Conservation (phyloP, 139 green algal genomes). For the Deuterostichococcus epilithicus region DNA sequence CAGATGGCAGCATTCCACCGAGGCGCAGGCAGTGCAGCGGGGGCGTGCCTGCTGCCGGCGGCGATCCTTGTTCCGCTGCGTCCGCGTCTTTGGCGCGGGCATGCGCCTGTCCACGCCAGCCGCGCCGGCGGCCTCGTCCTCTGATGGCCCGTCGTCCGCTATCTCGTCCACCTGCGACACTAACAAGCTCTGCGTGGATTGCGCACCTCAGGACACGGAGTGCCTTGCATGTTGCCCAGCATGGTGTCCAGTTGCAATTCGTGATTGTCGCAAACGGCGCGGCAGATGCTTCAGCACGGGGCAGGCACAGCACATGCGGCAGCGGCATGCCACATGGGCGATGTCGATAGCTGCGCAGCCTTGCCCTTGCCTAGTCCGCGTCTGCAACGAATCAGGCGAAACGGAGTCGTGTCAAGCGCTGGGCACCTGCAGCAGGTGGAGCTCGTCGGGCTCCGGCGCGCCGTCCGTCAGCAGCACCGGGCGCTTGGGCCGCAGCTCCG, state of each 20-base stretch:
- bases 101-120: background rate
- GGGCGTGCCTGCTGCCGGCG: constrained; percentile 11
- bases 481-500: constrained; percentile 29
- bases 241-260: no score
- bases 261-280: no score
- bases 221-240: no score
- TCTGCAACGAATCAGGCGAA: no score
- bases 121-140: background rate
- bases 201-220: no score
- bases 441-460: constrained; percentile 33
- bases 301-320: no score
- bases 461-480: constrained; percentile 21
- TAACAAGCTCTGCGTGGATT: background rate
- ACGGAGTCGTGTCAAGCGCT: no score
- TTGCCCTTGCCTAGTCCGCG: no score
- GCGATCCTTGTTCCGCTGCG: constrained; percentile 42
- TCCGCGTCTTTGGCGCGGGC: constrained; percentile 38
- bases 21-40: no score
- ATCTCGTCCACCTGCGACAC: background rate
- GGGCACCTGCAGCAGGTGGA: constrained; percentile 38
- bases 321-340: no score
- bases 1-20: background rate
- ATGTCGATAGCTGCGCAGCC: no score
- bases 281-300: no score
- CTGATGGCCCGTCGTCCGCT: background rate